Conservation (phyloP, 352 stramenopile species). For the Thraustochytrium striatum region DNA sequence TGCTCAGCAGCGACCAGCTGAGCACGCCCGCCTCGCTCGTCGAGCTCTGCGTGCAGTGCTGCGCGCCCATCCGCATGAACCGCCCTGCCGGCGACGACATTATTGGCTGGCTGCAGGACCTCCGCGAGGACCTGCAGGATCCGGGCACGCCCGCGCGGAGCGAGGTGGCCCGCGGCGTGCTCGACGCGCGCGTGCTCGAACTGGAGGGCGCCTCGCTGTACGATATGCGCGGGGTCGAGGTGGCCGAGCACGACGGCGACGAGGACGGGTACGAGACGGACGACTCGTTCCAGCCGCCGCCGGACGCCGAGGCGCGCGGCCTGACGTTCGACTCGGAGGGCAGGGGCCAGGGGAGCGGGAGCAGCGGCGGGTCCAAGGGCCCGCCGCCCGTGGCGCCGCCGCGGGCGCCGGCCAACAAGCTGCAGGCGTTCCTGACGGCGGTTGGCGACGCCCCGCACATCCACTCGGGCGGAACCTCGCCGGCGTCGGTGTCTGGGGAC, state of each 20-base stretch:
- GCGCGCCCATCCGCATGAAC: constrained; percentile 21
- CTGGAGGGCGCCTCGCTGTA: background rate
- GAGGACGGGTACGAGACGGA: constrained; percentile 45
- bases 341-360: background rate
- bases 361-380: background rate
- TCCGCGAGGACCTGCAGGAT: background rate
- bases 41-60: constrained; percentile 28
- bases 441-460: constrained; percentile 5
- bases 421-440: constrained; percentile 22
- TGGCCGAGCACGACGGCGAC: background rate
- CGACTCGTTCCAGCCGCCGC: background rate
- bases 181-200: background rate
- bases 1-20: background rate
- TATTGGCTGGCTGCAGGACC: constrained; percentile 31
- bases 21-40: background rate
- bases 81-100: constrained; percentile 21
- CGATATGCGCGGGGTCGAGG: background rate
- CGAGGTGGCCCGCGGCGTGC: background rate
- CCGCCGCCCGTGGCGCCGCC: background rate
- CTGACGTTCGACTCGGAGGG: background rate
- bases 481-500: constrained; percentile 1
- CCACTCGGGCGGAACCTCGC: background rate
- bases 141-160: background rate
- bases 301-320: background rate
- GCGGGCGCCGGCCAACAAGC: background rate